These are phyloP conservation scores for Puccinia triticina DNA, from an alignment of 1,284 basidiomycete species.

Conservation along the genomic window DNA sequence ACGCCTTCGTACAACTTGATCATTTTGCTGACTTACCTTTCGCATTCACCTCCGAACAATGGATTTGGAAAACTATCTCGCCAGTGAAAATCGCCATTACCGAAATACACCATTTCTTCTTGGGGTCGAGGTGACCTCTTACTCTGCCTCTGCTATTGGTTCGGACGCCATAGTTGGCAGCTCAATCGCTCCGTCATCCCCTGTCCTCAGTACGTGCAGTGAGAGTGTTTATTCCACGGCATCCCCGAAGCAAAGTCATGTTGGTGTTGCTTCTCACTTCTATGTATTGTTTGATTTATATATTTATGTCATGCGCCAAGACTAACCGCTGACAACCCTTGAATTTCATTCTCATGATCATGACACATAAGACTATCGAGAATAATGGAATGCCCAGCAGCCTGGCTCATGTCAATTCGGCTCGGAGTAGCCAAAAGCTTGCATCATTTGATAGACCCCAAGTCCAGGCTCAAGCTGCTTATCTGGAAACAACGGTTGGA, in stretches of 20 bases:
- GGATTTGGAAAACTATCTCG: neutral
- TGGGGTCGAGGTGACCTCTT: neutral
- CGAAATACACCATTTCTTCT: neutral
- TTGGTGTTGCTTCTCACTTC: neutral
- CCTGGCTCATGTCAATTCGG: neutral
- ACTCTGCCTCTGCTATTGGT: neutral
- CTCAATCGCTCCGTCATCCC: neutral
- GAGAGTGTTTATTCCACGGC: neutral
- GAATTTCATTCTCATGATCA: neutral
- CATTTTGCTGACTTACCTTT: neutral
- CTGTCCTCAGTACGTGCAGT: neutral
- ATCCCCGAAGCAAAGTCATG: neutral
- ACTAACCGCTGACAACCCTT: neutral
- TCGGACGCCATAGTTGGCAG: neutral
- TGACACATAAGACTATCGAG: neutral
- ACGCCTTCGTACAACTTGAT: neutral
- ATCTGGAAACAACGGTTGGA: neutral
- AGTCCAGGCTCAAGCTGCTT: neutral
- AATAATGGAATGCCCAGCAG: neutral
- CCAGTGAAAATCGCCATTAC: neutral
- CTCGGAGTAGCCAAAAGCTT: neutral
- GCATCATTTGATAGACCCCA: neutral
- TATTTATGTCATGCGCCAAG: neutral
- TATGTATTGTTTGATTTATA: too few relatives aligned
- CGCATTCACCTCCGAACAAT: neutral